Evolutionary conservation across 192 early-diverging fungal species (phyloP), one percentile per base, ranked within the genome.

Genomic region (Coemansia javaensis): DNA sequence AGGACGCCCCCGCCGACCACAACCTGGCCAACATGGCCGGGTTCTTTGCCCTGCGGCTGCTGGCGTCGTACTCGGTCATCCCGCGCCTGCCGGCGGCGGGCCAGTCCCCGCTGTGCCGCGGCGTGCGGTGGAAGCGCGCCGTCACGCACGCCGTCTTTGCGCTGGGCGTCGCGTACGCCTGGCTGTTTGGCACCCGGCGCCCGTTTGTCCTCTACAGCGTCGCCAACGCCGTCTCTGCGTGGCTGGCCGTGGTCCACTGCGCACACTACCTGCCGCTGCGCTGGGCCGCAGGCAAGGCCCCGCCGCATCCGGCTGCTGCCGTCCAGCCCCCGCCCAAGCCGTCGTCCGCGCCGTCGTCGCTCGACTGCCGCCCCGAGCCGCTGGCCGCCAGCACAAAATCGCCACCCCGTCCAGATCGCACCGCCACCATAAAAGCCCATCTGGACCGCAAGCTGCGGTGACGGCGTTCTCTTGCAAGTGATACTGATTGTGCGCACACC

Each of bases 1-100:
- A 82, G 21, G 86, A 86, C 11, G 85, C 87, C 12, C 82, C 88
- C 13, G 88, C 85, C 2, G 86, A 87, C 42, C 86, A 90, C 50
- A 82, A 58, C 43, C 31, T 58, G 31, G 35, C 50, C 2, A 58
- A 56, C 33, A 63, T 65, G 50, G 51, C 42, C 15, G 61, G 56
- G 16, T 78, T 68, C 46, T 78, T 71, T 60, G 48, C 60, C 14
- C 39, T 68, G 24, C 43, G 53, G 0, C 38, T 66, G 39, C 41
- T 68, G 42, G 59, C 69, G 6, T 48, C 62, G 13, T 47, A 54
- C 36, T 53, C 47, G 14, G 62, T 69, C 9, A 36, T 60, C 13
- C 68, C 63, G 0, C 32, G 62, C 13, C 49, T 60, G 45, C 23
- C 44, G n/a, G 9, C n/a, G n/a, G n/a, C n/a, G n/a, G n/a, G n/a